These are phyloP conservation scores for Eutypa lata DNA, from an alignment of 2,329 filamentous ascomycete genomes.

Conservation along the genomic window DNA sequence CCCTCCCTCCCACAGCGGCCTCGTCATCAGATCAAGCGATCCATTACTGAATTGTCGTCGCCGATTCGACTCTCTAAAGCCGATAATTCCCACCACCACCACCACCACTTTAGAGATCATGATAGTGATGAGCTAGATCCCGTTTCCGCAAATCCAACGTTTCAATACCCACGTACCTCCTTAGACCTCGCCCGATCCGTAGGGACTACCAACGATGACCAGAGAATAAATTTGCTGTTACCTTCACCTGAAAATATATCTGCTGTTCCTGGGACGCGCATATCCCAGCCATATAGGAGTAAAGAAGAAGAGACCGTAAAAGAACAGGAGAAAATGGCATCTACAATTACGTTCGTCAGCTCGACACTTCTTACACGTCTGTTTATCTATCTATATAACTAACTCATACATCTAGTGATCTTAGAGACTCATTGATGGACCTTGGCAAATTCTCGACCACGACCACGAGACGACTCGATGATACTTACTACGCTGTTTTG, in stretches of 20 bases:
- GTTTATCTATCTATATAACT: slow-evolving; percentile 13
- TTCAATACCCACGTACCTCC: slow-evolving; percentile 34
- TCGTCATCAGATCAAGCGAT: slow-evolving; percentile 53
- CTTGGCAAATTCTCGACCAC: slow-evolving; percentile 59
- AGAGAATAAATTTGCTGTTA: slow-evolving; percentile 38
- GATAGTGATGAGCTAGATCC: slow-evolving; percentile 29
- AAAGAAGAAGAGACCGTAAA: slow-evolving; percentile 38
- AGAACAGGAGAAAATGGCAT: slow-evolving; percentile 38
- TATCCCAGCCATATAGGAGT: slow-evolving; percentile 14
- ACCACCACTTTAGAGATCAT: slow-evolving; percentile 32
- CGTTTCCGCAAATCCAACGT: slow-evolving; percentile 25
- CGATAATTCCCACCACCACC: slow-evolving; percentile 36
- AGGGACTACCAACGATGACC: slow-evolving; percentile 39
- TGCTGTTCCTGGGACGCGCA: slow-evolving; percentile 14
- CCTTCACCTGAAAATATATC: slow-evolving; percentile 20
- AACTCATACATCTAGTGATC: slow-evolving; percentile 36
- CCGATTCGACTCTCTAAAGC: slow-evolving; percentile 35
- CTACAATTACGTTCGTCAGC: slow-evolving; percentile 38
- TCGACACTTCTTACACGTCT: neutral
- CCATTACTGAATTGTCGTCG: slow-evolving; percentile 51
- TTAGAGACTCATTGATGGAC: slow-evolving; percentile 49
- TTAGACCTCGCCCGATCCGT: slow-evolving; percentile 45
- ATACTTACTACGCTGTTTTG: slow-evolving; percentile 70
- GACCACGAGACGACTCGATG: slow-evolving; percentile 65
- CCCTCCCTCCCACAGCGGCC: slow-evolving; percentile 34